Base-by-base conservation (phyloP, 371 early-diverging fungal species). In the Actinomortierella ambigua region DNA sequence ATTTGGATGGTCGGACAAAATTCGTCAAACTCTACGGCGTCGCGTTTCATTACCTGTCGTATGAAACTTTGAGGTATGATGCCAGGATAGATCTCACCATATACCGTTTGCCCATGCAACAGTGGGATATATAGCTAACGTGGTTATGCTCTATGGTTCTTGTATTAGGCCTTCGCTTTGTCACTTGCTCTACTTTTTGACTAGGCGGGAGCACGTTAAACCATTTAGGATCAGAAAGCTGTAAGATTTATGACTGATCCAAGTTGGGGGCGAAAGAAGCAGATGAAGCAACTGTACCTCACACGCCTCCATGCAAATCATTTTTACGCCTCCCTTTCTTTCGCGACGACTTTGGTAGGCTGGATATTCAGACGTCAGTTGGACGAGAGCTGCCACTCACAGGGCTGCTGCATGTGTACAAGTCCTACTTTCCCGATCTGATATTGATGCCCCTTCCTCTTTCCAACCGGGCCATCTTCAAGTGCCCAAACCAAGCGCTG, bases 111-210 rank as follows among this genome's bases (percentile, higher is more conserved):
- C n/a, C n/a, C n/a, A n/a, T n/a, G n/a, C n/a, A n/a, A n/a, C n/a
- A n/a, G n/a, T n/a, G n/a, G n/a, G n/a, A n/a, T n/a, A n/a, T n/a
- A 28, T 58, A 20, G 23, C 9, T n/a, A 39, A 23, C 27, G 5
- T 53, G 9, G 43, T 60, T 26, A 18, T 9, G 11, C 23, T 44
- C n/a, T n/a, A n/a, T n/a, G n/a, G n/a, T n/a, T n/a, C n/a, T n/a
- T n/a, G n/a, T n/a, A n/a, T n/a, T n/a, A 82, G 85, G 52, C 57
- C 76, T 1, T 41, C 63, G 5, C n/a, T 81, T 1, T 86, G 86
- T 55, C 86, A 86, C 56, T 58, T 86, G 3, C 75, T 86, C 0
- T 86, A 83, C 53, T 80, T 65, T 43, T 53, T 86, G 69, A 86
- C 86, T 3, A 63, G 66, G 48, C 62, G 77, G 11, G 77, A 75